A percentile compares a stretch with the other conserved stretches of the same genome.
Conservation (phyloP, 805 yeast species). For the Sugiyamaella smithiae region DNA sequence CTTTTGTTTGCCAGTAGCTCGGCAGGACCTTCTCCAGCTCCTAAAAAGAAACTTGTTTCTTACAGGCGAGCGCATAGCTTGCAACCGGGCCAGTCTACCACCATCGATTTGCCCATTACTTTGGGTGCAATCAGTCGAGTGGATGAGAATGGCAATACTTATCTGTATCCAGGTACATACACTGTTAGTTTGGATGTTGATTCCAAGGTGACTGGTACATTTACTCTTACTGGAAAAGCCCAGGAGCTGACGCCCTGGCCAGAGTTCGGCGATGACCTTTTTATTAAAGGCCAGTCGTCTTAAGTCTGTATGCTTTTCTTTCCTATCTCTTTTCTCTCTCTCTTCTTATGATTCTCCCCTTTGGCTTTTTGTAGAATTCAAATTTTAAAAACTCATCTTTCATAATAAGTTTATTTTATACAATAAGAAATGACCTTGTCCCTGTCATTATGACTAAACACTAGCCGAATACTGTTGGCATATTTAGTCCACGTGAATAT, state of each 20-base stretch:
- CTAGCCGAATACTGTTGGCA: no score
- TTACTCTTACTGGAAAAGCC: slow-evolving; percentile 7
- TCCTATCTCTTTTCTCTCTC: no score
- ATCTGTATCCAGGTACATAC: slow-evolving; percentile 16
- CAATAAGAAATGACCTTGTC: no score
- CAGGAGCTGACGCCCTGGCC: slow-evolving; percentile 9
- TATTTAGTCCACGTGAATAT: no score
- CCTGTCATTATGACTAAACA: no score
- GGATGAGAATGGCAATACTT: slow-evolving; percentile 12
- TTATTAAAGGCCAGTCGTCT: not conserved
- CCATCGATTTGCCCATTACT: slow-evolving; percentile 3
- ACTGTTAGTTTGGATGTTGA: slow-evolving; percentile 9
- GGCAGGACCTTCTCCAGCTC: slow-evolving; percentile 17
- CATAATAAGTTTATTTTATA: no score
- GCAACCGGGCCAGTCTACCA: slow-evolving; percentile 8
- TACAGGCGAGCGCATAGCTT: slow-evolving; percentile 9
- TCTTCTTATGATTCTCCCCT: no score
- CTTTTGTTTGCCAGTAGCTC: slow-evolving; percentile 8
- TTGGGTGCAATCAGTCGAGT: slow-evolving; percentile 11
- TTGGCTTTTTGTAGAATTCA: no score
- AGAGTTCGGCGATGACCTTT: slow-evolving; percentile 1
- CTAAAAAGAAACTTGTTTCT: slow-evolving; percentile 11
- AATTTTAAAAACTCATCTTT: no score
- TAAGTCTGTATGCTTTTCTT: no score
- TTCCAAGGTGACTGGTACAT: not conserved